Conservation (phyloP, 1,139 yeast species). For the Geotrichum candidum region DNA sequence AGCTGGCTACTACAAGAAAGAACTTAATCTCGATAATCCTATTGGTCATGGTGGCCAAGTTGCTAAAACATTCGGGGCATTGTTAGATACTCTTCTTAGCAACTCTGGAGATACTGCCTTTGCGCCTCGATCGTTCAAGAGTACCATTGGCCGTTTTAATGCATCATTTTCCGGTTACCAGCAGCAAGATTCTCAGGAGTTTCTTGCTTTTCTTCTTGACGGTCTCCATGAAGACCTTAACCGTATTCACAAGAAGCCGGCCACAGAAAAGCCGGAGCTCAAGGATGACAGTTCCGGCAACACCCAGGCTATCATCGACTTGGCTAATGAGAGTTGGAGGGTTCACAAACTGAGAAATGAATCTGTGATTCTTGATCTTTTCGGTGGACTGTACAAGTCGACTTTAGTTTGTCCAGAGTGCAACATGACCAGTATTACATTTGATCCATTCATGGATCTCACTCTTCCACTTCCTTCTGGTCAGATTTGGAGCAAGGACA, state of each 20-base stretch:
- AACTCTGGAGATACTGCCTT: constrained; percentile 18
- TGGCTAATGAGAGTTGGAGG: constrained; percentile 78
- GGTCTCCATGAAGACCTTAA: constrained; percentile 93
- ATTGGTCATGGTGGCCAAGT: constrained; percentile 69
- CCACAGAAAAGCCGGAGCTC: constrained; percentile 80
- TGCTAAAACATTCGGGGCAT: constrained; percentile 26
- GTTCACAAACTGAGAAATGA: constrained; percentile 77
- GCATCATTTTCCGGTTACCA: constrained; percentile 80
- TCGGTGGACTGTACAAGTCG: constrained; percentile 86
- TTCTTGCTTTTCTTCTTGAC: constrained; percentile 81
- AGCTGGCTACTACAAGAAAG: constrained; percentile 54
- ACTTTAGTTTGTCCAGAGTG: constrained; percentile 87
- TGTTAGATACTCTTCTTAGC: constrained; percentile 11
- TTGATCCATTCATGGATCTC: constrained; percentile 89
- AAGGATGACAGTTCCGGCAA: constrained; percentile 55
- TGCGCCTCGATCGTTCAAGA: constrained; percentile 73
- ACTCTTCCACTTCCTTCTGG: constrained; percentile 84
- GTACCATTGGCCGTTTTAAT: constrained; percentile 71
- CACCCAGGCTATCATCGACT: constrained; percentile 46
- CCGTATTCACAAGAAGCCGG: constrained; percentile 74
- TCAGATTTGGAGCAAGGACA: constrained; percentile 63
- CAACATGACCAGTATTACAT: constrained; percentile 73
- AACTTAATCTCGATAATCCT: constrained; percentile 71
- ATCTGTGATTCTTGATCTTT: constrained; percentile 76
- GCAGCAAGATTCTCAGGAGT: constrained; percentile 96